A percentile compares a stretch with the other conserved stretches of the same genome.
Conservation (phyloP, 345 rosid genomes). For the Salix arbutifolia region DNA sequence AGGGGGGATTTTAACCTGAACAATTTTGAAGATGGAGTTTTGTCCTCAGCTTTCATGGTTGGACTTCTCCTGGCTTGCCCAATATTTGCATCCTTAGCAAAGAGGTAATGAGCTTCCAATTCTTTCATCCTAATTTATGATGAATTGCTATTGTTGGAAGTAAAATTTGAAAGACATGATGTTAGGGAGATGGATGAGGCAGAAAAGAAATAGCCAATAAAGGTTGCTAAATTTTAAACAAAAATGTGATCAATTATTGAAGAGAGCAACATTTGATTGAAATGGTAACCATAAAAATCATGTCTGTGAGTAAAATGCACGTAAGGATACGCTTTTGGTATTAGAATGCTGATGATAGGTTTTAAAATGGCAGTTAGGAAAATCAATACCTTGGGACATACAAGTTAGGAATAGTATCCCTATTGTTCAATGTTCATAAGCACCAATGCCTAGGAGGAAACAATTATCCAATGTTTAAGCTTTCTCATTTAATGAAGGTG, state of each 20-base stretch:
- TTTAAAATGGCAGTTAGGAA: neutral
- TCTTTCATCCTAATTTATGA: neutral
- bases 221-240: neutral
- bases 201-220: neutral
- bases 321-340: neutral
- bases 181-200: neutral
- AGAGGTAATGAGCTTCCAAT: conserved; percentile 42
- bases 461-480: neutral
- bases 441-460: neutral
- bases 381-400: neutral
- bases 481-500: neutral
- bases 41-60: conserved; percentile 97
- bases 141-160: neutral
- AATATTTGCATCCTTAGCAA: conserved; percentile 80
- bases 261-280: neutral
- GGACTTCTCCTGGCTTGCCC: conserved; percentile 93
- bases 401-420: neutral
- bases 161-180: neutral
- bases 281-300: neutral
- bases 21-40: conserved; percentile 85
- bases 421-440: neutral
- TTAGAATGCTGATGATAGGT: neutral
- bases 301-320: neutral
- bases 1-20: conserved; percentile 80
- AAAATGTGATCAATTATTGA: neutral